Base-by-base conservation (phyloP, 2,329 filamentous ascomycete species). In the Tolypocladium cylindrosporum region DNA sequence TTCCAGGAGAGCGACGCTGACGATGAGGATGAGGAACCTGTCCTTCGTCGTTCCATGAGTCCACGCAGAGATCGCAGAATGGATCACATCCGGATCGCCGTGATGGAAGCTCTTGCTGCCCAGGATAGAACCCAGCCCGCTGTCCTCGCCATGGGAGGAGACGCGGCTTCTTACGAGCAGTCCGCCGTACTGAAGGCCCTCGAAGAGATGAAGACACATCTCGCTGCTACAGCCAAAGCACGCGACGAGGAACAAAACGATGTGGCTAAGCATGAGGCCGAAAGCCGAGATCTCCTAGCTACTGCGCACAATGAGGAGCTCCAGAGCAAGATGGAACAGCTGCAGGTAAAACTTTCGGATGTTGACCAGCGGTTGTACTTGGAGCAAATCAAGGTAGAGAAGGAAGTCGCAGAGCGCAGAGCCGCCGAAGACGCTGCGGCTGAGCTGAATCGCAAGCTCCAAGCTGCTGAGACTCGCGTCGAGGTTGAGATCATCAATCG, bases 1-100 rank as follows among this genome's bases (percentile, higher is more conserved):
- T 68, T 81, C 4, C 79, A 83, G 54, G 86, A 95, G 59, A 97
- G 93, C 69, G 94, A 97, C 73, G 93, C 94, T 13, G 93, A 97
- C 69, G 92, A 96, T 61, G 91, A 96, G 68, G 92, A 95, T 63
- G 91, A 96, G 27, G 89, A 87, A 58, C 81, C 84, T 57, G 61
- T 75, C 59, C 74, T 79, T 61, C 79, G 84, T 68, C 86, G 90
- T 55, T 88, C 89, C 7, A 80, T 86, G 64, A 97, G 92, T 64
- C 90, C 91, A 21, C 82, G 84, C 58, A 83, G 87, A 61, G 91
- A 96, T 67, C 86, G 87, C 65, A 90, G 85, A 65, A 72, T 92
- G 65, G 91, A 97, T 59, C 91, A 93, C 70, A 90, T 99, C 62
- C 87, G 87, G 57, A 76, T 78, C 31, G 83, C 84, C 50, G 80